These are phyloP conservation scores for Neurospora hispaniola DNA, from an alignment of 495 filamentous ascomycete species.

Conservation along the genomic window DNA sequence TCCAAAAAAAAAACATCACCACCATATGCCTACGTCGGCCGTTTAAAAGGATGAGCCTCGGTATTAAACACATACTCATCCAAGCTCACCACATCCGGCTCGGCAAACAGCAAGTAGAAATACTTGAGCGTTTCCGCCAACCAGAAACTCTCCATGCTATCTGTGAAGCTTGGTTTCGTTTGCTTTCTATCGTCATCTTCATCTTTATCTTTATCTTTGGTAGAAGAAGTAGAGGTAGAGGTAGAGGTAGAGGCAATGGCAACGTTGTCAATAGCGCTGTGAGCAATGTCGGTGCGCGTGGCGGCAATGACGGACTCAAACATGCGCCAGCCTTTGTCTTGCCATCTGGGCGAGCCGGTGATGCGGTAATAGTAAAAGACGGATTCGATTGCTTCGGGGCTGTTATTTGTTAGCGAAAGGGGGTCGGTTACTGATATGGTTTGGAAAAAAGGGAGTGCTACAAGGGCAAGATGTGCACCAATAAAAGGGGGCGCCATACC, in stretches of 20 bases:
- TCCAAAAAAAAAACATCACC: too few relatives aligned
- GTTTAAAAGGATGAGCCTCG: slow-evolving; percentile 46
- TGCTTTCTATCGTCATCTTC: not conserved
- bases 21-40: slow-evolving; percentile 24
- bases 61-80: slow-evolving; percentile 78
- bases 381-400: slow-evolving; percentile 88
- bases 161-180: slow-evolving; percentile 12
- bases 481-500: slow-evolving; percentile 30
- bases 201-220: too few relatives aligned
- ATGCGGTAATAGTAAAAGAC: slow-evolving; percentile 94
- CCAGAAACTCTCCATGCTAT: slow-evolving; percentile 57
- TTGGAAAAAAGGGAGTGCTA: too few relatives aligned
- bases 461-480: too few relatives aligned
- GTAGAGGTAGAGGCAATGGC: not conserved
- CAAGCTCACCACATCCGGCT: slow-evolving; percentile 59
- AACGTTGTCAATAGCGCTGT: slow-evolving; percentile 69
- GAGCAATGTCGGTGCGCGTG: slow-evolving; percentile 55
- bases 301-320: slow-evolving; percentile 60
- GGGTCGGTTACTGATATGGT: too few relatives aligned
- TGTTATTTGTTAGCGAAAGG: slow-evolving; percentile 14
- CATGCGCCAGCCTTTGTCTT: slow-evolving; percentile 85
- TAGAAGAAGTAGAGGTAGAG: too few relatives aligned
- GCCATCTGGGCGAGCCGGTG: slow-evolving; percentile 71
- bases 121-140: slow-evolving; percentile 84
- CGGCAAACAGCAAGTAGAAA: slow-evolving; percentile 79